A percentile compares a stretch with the other conserved stretches of the same genome.
phyloP scores from a whole-genome alignment of 176 grass and related monocot genomes.

The Zea luxurians region DNA sequence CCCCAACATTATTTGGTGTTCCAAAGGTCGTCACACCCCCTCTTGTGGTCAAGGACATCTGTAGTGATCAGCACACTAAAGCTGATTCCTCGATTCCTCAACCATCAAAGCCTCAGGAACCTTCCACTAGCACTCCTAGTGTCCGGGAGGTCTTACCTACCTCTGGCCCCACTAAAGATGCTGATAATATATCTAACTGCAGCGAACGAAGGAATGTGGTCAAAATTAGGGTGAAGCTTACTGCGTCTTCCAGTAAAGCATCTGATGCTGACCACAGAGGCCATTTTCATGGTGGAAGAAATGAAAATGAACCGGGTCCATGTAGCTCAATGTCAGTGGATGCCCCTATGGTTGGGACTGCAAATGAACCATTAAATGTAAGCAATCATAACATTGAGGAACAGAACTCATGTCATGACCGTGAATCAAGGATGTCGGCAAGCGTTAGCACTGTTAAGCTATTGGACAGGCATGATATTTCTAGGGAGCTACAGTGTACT shows the following conservation, averaged over 20 bases:
- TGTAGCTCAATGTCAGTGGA: slow-evolving; percentile 96
- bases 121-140: slow-evolving; percentile 65
- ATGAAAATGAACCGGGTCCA: slow-evolving; percentile 71
- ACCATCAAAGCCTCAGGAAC: slow-evolving; percentile 64
- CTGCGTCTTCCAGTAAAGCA: slow-evolving; percentile 77
- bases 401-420: slow-evolving; percentile 70
- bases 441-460: slow-evolving; percentile 80
- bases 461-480: slow-evolving; percentile 53
- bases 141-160: slow-evolving; percentile 52
- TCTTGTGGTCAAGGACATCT: slow-evolving; percentile 48
- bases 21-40: slow-evolving; percentile 53
- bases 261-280: slow-evolving; percentile 64
- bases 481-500: slow-evolving; percentile 81
- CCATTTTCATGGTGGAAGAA: slow-evolving; percentile 58
- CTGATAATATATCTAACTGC: slow-evolving; percentile 81
- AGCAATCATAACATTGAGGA: slow-evolving; percentile 65
- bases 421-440: slow-evolving; percentile 77
- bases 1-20: slow-evolving; percentile 75
- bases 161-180: slow-evolving; percentile 68
- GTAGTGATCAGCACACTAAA: slow-evolving; percentile 52
- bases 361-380: slow-evolving; percentile 59
- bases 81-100: slow-evolving; percentile 54
- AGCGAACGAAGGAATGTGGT: slow-evolving; percentile 86
- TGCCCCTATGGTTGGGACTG: slow-evolving; percentile 61
- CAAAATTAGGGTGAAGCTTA: slow-evolving; percentile 79